Base-by-base conservation (phyloP, 225 moss, liverwort and hornwort species). In the Sphagnum tenellum region DNA sequence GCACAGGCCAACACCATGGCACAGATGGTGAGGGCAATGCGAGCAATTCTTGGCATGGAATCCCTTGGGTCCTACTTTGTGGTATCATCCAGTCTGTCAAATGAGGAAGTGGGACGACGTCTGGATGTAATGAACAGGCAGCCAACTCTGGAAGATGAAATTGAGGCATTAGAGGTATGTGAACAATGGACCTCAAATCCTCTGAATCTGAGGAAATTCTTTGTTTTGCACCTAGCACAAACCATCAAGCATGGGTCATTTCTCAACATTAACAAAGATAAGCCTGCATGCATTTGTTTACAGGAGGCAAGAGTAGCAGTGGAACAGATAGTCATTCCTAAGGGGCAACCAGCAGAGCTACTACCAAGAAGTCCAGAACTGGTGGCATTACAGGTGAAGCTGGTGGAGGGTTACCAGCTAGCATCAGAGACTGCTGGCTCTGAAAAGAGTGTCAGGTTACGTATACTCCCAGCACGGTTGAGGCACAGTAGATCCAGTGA, bases 1-100 rank as follows among this genome's bases (percentile, higher is more conserved):
- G 29, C 29, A 29, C 84, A 94, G 94, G 89, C 94, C 12, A 95
- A 95, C 75, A 95, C 94, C 29, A 95, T 95, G 94, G 94, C 94
- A 12, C 94, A 95, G 77, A 95, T 95, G 92, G 94, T 95, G 66
- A 88, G 94, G 58, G 92, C 94, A 1, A 88, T 95, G 94, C 83
- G 92, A 49, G 84, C 94, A 71, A 92, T 95, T 54, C 76, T 92
- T 73, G 88, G 92, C 54, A 84, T 95, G 92, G 94, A 92, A 44
- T 84, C 94, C 2, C 50, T 95, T 51, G 84, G 81, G 4, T 71
- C 65, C 53, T 78, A 57, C 61, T 45, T 83, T 3, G 10, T 76
- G 12, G 58, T 66, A 45, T 60, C 72, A 48, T 63, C 72, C 64
- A 74, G 76, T 66, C 78, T 68, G 59, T 67, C 76, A 3, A 73